Conservation (phyloP, 192 early-diverging fungal species). For the Coemansia sp. region DNA sequence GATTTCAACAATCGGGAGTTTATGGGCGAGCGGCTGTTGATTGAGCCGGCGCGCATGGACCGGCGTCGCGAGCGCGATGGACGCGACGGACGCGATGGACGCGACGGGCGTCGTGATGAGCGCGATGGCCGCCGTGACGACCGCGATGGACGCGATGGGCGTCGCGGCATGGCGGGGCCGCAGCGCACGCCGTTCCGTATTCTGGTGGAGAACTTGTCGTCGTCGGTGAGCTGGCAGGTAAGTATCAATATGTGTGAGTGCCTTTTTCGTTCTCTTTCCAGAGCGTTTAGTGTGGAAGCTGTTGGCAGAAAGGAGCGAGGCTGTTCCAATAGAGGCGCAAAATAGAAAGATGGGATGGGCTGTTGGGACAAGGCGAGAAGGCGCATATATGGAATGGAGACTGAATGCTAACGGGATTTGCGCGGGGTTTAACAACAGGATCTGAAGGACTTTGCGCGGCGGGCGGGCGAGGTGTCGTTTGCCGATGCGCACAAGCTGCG, state of each 20-base stretch:
- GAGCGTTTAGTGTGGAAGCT: background rate
- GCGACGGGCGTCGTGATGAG: conserved; percentile 23
- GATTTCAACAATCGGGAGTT: conserved; percentile 80
- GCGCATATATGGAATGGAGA: conserved; percentile 1
- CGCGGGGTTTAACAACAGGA: conserved; percentile 62
- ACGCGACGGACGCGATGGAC: conserved; percentile 48
- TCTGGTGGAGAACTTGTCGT: conserved; percentile 79
- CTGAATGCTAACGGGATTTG: conserved; percentile 2
- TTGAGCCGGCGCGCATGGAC: conserved; percentile 76
- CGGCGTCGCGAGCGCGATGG: conserved; percentile 54
- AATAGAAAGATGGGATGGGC: background rate
- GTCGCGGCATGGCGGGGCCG: conserved; percentile 33
- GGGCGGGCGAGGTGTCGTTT: conserved; percentile 92
- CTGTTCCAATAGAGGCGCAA: too few relatives aligned
- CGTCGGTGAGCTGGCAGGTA: conserved; percentile 80
- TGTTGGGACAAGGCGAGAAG: background rate
- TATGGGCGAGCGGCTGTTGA: conserved; percentile 80
- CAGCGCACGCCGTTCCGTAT: conserved; percentile 67
- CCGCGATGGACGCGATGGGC: conserved; percentile 45
- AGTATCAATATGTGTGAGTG: conserved; percentile 11
- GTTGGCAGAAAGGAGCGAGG: background rate
- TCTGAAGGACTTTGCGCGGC: conserved; percentile 94
- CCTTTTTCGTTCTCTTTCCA: background rate
- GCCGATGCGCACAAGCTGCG: conserved; percentile 84
- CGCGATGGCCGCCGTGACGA: conserved; percentile 50